Percentiles rank a stretch among this genome's conserved stretches.
Conservation (phyloP, 768 basidiomycete genomes). For the Mycena galopus region DNA sequence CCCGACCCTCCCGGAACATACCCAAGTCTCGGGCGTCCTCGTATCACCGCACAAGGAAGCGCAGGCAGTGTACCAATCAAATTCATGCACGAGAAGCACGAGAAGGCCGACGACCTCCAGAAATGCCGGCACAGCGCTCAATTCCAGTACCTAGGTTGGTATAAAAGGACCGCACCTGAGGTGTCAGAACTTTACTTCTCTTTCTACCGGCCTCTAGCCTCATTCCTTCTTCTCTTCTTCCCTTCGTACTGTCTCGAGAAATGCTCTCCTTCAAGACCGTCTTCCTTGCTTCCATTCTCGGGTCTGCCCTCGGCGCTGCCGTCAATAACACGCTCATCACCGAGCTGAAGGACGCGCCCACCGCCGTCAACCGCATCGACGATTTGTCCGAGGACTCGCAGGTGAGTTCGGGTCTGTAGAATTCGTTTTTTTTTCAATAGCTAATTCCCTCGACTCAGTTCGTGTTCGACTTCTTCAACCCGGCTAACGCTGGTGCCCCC, state of each 20-base stretch:
- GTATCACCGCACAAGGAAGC: no score
- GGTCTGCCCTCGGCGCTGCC: background rate
- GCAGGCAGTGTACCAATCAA: no score
- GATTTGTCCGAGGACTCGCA: background rate
- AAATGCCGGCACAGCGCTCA: no score
- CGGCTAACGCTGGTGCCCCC: background rate
- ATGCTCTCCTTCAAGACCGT: conserved; percentile 26
- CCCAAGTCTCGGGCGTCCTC: no score
- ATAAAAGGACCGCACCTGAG: background rate
- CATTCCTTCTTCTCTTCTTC: background rate
- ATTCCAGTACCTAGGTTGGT: no score
- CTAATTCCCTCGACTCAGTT: conserved; percentile 19
- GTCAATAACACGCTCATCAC: background rate
- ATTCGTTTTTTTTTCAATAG: background rate
- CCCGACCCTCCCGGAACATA: no score
- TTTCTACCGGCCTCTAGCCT: background rate
- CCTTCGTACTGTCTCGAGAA: conserved; percentile 4
- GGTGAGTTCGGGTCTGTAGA: background rate
- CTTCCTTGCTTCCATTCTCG: conserved; percentile 6
- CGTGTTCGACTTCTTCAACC: conserved; percentile 33
- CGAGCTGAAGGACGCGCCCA: conserved; percentile 12
- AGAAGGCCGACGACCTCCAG: no score
- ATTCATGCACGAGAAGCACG: no score
- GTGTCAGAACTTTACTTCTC: background rate
- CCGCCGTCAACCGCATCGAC: conserved; percentile 7